Conservation (phyloP, 83 land plant species). For the Larix sibirica region DNA sequence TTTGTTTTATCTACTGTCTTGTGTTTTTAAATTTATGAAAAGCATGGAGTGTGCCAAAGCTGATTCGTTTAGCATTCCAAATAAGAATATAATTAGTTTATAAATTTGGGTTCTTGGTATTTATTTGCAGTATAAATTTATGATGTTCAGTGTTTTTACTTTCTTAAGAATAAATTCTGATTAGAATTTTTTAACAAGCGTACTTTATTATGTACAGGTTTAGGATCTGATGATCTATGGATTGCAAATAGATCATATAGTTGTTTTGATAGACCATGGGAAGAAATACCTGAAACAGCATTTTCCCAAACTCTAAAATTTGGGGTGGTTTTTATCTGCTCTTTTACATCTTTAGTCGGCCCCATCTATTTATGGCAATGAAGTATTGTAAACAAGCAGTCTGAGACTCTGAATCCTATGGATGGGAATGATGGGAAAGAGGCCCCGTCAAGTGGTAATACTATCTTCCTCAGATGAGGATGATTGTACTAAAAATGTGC, state of each 20-base stretch:
- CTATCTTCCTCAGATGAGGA: not conserved
- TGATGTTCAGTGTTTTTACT: not conserved
- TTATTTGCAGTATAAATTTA: not conserved
- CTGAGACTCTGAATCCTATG: slow-evolving; percentile 1
- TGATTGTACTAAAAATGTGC: not conserved
- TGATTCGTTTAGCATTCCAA: not conserved
- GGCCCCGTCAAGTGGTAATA: not conserved
- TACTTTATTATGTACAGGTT: not conserved
- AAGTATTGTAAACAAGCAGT: not conserved
- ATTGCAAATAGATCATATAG: not conserved
- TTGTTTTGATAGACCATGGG: not conserved
- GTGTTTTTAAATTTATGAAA: not conserved
- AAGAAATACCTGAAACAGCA: not conserved
- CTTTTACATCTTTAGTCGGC: not conserved
- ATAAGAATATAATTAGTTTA: not conserved
- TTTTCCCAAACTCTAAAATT: not conserved
- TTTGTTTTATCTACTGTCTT: not conserved
- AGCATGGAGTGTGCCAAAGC: not conserved
- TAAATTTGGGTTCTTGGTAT: not conserved
- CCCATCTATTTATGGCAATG: not conserved
- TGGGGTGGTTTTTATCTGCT: not conserved
- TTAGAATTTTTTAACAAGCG: not conserved
- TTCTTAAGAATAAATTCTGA: not conserved
- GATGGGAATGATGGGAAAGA: slow-evolving; percentile 2
- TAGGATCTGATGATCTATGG: not conserved